Percentiles rank a stretch among this genome's conserved stretches.
These are phyloP conservation scores for Potentilla sterilis DNA, from an alignment of 306 rosid species.

Conservation along the genomic window DNA sequence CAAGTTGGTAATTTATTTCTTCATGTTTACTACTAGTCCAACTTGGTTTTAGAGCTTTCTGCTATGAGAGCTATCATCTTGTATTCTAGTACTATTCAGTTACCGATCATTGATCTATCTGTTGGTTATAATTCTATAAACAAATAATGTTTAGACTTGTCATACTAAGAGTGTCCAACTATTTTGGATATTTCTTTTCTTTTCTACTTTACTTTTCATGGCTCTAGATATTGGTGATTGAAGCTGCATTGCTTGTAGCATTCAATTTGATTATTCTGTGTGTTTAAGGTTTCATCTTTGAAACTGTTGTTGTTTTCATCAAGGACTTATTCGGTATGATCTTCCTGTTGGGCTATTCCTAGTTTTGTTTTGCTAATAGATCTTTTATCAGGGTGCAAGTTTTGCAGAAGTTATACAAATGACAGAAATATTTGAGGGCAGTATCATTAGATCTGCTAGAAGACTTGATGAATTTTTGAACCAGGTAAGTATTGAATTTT, in stretches of 20 bases:
- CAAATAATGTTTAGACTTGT: neutral
- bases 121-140: neutral
- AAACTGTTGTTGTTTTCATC: neutral
- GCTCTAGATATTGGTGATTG: neutral
- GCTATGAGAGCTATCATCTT: neutral
- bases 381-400: constrained; percentile 60
- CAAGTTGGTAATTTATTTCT: neutral
- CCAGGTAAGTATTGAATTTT: constrained; percentile 49
- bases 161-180: neutral
- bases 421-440: constrained; percentile 98
- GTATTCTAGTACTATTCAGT: neutral
- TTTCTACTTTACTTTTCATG: neutral
- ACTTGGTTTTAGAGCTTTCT: neutral
- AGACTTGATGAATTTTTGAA: constrained; percentile 96
- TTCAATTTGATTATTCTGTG: neutral
- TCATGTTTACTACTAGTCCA: constrained; percentile 1
- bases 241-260: neutral
- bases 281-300: neutral
- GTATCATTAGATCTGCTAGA: constrained; percentile 92
- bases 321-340: neutral
- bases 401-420: constrained; percentile 90
- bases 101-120: neutral
- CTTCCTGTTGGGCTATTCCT: neutral
- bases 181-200: neutral
- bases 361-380: constrained; percentile 1